Evolutionary conservation across 192 early-diverging fungal species (phyloP).

Genomic region (Endogone sp.): DNA sequence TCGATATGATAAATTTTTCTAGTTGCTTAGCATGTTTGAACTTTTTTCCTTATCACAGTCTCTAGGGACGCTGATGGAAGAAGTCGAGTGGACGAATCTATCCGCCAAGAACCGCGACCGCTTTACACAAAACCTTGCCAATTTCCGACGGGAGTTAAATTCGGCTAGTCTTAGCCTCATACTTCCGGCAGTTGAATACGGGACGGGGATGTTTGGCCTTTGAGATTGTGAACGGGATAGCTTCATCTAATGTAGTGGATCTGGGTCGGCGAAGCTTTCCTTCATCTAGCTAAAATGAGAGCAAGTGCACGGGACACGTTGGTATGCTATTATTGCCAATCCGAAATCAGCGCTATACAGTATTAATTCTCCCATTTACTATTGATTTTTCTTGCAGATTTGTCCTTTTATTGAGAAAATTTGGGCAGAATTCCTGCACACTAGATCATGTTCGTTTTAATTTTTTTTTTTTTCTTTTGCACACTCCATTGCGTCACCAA

Average conservation of each 20-base stretch:
- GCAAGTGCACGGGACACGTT: too few species aligned
- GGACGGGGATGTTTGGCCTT: background rate
- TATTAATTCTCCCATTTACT: too few species aligned
- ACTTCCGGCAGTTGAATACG: constrained; percentile 13
- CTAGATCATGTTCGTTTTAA: background rate
- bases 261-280: background rate
- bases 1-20: too few species aligned
- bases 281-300: background rate
- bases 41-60: too few species aligned
- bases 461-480: too few species aligned
- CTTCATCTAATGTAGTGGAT: background rate
- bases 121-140: constrained; percentile 62
- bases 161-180: constrained; percentile 23
- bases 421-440: too few species aligned
- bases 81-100: constrained; percentile 43
- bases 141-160: constrained; percentile 43
- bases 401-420: too few species aligned
- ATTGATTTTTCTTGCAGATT: too few species aligned
- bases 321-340: too few species aligned
- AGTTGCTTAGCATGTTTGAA: too few species aligned
- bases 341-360: too few species aligned
- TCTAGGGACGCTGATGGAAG: constrained; percentile 54
- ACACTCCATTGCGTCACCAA: too few species aligned
- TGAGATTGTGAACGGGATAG: background rate
- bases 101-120: constrained; percentile 53